A percentile compares a stretch with the other conserved stretches of the same genome.
Conservation (phyloP, 371 early-diverging fungal species). For the Chytridium lagenaria region DNA sequence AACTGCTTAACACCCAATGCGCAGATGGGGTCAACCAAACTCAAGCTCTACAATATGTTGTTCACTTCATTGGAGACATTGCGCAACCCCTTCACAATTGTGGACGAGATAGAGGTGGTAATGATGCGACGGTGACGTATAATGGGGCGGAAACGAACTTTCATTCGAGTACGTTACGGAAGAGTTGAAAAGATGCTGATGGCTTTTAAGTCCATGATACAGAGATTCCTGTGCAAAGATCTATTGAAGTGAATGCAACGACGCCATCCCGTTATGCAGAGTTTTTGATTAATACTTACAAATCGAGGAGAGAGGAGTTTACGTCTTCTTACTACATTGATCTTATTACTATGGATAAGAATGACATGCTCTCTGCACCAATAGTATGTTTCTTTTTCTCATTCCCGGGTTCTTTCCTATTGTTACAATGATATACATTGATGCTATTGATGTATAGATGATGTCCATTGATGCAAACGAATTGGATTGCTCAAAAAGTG, state of each 20-base stretch:
- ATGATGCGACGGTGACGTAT: conserved; percentile 14
- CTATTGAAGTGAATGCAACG: conserved; percentile 22
- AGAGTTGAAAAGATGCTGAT: too few relatives aligned
- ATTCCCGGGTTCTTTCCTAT: too few relatives aligned
- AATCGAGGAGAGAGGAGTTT: conserved; percentile 1
- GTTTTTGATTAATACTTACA: conserved; percentile 21
- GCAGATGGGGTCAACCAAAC: conserved; percentile 12
- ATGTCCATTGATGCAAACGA: conserved; percentile 28
- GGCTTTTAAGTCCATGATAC: conserved; percentile 35
- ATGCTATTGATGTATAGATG: neutral
- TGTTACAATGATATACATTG: too few relatives aligned
- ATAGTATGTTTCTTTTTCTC: neutral
- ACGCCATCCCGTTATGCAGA: neutral
- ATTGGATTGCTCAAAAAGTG: conserved; percentile 17
- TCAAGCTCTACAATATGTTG: conserved; percentile 43
- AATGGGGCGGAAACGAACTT: conserved; percentile 26
- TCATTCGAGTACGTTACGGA: conserved; percentile 29
- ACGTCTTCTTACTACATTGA: conserved; percentile 20
- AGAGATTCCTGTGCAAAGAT: conserved; percentile 23
- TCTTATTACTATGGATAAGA: conserved; percentile 8
- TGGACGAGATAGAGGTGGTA: conserved; percentile 26
- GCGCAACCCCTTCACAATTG: conserved; percentile 67
- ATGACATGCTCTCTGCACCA: neutral
- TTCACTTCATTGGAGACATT: conserved; percentile 66
- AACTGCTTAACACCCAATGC: conserved; percentile 17